Evolutionary conservation across 306 rosid species (phyloP), one percentile per base, ranked within the genome.

Genomic region (Pachyrhizus erosus): DNA sequence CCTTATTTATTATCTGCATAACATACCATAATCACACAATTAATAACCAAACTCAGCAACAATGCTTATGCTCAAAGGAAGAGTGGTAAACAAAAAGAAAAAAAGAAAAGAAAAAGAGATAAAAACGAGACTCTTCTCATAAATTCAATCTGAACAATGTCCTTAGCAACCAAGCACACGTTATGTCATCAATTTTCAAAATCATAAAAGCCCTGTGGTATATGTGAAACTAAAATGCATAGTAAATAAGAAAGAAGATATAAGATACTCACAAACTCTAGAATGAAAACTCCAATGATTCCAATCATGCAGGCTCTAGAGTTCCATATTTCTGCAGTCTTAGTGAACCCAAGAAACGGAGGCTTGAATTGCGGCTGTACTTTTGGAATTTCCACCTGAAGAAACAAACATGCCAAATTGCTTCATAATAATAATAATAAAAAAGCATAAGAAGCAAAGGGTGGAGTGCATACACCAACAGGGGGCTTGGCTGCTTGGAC

Each of bases 221-320:
- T 48, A 43, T 2, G 5, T 34, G 20, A 67, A 68, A 45, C 1
- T 9, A 39, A 29, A 66, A 49, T 24, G 40, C 9, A 14, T 21
- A 61, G 39, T 15, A 58, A 46, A 17, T 34, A 43, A 37, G 49
- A 57, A 18, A 5, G 31, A 69, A 46, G 20, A 66, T 1, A 73
- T 14, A 45, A 17, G 20, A 82, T 40, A 80, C 89, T 91, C 64
- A 92, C 98, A 91, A 87, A 73, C 84, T 93, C 99, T 1, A 93
- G 89, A 45, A 96, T 54, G 84, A 96, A 96, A 74, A 69, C 85
- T 64, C 98, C 99, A 72, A 96, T 84, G 27, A 96, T 82, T 49
- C 99, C 99, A 62, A 96, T 93, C 98, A 96, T 96, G 75, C 96
- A 89, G 67, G 99, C 97, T 85, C 99, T 93, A 18, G 99, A 92